Conservation (phyloP, 148 eudicot genomes). For the Pharnaceum exiguum region DNA sequence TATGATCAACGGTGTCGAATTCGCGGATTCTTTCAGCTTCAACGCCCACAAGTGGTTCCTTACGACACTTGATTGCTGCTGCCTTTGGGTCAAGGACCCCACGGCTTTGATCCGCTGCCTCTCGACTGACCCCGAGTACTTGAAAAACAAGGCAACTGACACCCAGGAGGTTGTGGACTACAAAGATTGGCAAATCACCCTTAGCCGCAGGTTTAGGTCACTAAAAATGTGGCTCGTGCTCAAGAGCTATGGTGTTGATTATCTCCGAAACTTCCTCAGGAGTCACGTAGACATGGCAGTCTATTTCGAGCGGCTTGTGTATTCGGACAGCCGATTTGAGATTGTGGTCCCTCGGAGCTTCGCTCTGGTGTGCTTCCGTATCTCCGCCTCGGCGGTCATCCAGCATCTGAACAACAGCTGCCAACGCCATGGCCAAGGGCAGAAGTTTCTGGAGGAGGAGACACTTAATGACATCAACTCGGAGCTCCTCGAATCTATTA, state of each 20-base stretch:
- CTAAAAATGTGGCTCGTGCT: constrained; percentile 55
- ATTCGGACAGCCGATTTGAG: constrained; percentile 34
- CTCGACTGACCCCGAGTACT: constrained; percentile 42
- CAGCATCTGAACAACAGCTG: no score
- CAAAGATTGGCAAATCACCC: constrained; percentile 57
- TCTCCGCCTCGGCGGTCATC: constrained; percentile 19
- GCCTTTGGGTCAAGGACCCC: constrained; percentile 48
- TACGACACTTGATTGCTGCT: constrained; percentile 49
- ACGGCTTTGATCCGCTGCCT: constrained; percentile 26
- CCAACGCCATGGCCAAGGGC: no score
- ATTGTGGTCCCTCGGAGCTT: constrained; percentile 39
- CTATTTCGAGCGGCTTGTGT: constrained; percentile 32
- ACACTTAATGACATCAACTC: constrained; percentile 27
- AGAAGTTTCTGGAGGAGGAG: constrained; percentile 17
- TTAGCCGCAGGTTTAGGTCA: constrained; percentile 47
- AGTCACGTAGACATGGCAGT: constrained; percentile 52
- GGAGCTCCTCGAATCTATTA: constrained; percentile 41
- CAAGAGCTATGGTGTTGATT: constrained; percentile 38
- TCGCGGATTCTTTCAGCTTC: constrained; percentile 43
- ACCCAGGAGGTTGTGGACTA: constrained; percentile 48
- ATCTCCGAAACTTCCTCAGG: constrained; percentile 35
- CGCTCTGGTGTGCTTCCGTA: constrained; percentile 41
- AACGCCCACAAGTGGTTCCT: constrained; percentile 63
- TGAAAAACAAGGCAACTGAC: constrained; percentile 47
- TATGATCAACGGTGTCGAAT: constrained; percentile 38